Percentiles rank a stretch among this genome's conserved stretches.
phyloP scores from a whole-genome alignment of 208 protist genomes.

The Trypanosoma scelopori region DNA sequence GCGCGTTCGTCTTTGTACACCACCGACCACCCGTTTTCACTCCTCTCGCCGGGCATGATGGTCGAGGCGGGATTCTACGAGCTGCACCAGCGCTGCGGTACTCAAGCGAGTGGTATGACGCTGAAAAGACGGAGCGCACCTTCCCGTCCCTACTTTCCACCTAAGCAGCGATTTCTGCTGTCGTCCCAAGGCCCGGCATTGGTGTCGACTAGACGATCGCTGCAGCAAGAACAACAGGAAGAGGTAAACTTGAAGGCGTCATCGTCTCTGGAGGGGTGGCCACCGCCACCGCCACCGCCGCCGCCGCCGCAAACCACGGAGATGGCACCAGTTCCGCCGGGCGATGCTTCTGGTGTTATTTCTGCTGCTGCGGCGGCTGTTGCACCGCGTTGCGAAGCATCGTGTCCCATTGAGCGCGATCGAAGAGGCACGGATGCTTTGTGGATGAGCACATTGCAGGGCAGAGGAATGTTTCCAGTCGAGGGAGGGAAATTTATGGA shows the following conservation, averaged over 20 bases:
- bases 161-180: background rate
- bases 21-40: slow-evolving; percentile 16
- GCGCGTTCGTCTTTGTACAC: background rate
- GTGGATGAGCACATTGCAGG: background rate
- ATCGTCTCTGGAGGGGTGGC: too few relatives aligned
- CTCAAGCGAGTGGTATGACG: background rate
- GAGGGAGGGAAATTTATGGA: background rate
- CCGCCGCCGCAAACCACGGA: too few relatives aligned
- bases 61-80: slow-evolving; percentile 27
- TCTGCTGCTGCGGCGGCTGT: background rate
- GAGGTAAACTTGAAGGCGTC: too few relatives aligned
- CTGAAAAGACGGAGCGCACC: background rate
- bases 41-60: slow-evolving; percentile 19
- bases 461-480: too few relatives aligned
- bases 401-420: background rate
- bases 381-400: background rate
- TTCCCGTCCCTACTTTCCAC: slow-evolving; percentile 1
- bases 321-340: background rate
- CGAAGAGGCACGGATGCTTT: background rate
- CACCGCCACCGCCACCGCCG: too few relatives aligned
- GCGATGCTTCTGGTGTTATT: background rate
- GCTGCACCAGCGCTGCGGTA: background rate
- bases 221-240: too few relatives aligned
- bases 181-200: background rate
- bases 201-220: background rate